Percentiles rank a stretch among this genome's conserved stretches.
phyloP scores from a whole-genome alignment of 352 stramenopile genomes.

The Globisporangium acanthophoron region DNA sequence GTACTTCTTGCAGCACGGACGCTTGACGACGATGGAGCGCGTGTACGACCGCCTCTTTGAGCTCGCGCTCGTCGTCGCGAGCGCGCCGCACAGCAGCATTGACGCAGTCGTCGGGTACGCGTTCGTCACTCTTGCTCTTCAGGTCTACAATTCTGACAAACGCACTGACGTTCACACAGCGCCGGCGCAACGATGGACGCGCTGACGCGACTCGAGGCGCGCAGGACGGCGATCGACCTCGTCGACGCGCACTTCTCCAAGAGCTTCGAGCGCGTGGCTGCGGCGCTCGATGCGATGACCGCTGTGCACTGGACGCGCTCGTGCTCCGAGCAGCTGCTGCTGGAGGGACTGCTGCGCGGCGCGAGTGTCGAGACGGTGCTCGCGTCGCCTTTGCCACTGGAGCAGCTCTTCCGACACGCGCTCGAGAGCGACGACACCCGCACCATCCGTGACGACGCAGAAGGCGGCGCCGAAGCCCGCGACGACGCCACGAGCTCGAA shows the following conservation, averaged over 20 bases:
- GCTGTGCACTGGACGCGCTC: constrained; percentile 31
- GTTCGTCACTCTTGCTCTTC: background rate
- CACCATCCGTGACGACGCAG: background rate
- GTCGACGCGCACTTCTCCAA: constrained; percentile 25
- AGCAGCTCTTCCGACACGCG: constrained; percentile 2
- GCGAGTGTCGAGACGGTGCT: constrained; percentile 11
- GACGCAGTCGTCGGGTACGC: constrained; percentile 14
- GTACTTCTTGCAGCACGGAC: constrained; percentile 46
- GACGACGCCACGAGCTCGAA: background rate
- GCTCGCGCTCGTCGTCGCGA: constrained; percentile 23
- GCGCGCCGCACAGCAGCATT: background rate
- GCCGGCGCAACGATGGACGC: constrained; percentile 19
- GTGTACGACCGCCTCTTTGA: constrained; percentile 42
- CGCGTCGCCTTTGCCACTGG: background rate
- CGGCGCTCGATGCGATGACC: constrained; percentile 19
- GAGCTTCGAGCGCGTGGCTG: constrained; percentile 17
- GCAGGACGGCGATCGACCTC: constrained; percentile 14
- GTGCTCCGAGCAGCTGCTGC: constrained; percentile 22
- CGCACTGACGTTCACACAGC: constrained; percentile 9
- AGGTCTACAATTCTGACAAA: background rate
- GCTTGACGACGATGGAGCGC: constrained; percentile 32
- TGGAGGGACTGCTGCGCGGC: constrained; percentile 16
- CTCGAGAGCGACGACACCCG: background rate
- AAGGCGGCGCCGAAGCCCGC: background rate
- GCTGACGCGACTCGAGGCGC: constrained; percentile 22